phyloP scores from a whole-genome alignment of 2,329 filamentous ascomycete genomes.

The Fusarium sp. region DNA sequence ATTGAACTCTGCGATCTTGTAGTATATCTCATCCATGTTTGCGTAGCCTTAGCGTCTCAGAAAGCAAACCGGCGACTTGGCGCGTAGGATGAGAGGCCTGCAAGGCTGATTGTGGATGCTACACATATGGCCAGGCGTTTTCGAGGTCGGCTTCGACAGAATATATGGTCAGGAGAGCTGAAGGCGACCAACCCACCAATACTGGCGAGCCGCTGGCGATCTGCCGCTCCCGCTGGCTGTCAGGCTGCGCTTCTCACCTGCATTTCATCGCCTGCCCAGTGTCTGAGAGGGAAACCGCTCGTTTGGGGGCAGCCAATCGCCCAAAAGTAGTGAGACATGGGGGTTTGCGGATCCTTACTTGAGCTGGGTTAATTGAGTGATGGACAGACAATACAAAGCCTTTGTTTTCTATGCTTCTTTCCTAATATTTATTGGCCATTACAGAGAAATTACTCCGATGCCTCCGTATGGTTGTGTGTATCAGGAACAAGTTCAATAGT shows the following conservation, averaged over 20 bases:
- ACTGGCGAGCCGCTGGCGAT: slow-evolving; percentile 17
- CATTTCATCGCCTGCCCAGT: slow-evolving; percentile 17
- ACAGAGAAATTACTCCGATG: not conserved
- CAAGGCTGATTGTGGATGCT: not conserved
- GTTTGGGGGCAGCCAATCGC: slow-evolving; percentile 16
- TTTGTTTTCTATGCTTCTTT: not conserved
- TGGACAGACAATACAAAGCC: not conserved
- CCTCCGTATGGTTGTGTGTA: not conserved
- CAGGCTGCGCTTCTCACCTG: slow-evolving; percentile 12
- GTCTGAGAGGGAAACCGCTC: not conserved
- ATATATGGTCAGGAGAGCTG: slow-evolving; percentile 10
- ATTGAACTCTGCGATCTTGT: slow-evolving; percentile 49
- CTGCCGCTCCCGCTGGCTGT: slow-evolving; percentile 14
- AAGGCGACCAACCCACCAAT: not conserved
- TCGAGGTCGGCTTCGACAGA: not conserved
- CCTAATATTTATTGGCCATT: not conserved
- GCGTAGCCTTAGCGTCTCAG: slow-evolving; percentile 4
- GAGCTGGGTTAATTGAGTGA: not conserved
- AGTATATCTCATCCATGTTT: slow-evolving; percentile 52
- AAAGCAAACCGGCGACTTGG: not conserved
- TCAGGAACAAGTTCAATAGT: no score
- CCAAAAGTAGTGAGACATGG: slow-evolving; percentile 28
- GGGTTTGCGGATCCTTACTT: slow-evolving; percentile 23
- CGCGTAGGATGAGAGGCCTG: not conserved
- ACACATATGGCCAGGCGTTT: not conserved